Evolutionary conservation across 2,329 filamentous ascomycete genomes (phyloP), one percentile per base, ranked within the genome.

Genomic region (Tricladium varicosporioides): DNA sequence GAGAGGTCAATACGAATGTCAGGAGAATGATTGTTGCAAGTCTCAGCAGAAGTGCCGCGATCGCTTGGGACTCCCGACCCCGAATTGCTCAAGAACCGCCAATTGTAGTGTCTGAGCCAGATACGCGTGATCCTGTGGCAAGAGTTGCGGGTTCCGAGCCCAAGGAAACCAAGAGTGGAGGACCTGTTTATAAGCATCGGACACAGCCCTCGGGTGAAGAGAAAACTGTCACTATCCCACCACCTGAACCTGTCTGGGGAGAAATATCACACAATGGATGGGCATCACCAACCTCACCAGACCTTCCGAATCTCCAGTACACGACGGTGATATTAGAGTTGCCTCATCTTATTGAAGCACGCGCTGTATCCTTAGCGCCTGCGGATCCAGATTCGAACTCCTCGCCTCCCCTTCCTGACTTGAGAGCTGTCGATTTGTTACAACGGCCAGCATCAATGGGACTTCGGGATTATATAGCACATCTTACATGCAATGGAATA

Each of bases 301-400:
- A 94, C 68, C 75, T 94, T 15, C 86, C 91, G 4, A 85, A 91
- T 67, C 75, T 97, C n/a, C 86, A 95, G 62, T 97, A 96, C 72
- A 81, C 80, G 65, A 85, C 85, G 1, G 91, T 99, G 19, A 79
- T 97, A 15, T 80, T 82, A 40, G 93, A 97, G 72, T 79, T 99
- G 19, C 91, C 92, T 1, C 88, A 95, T 69, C 80, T 97, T 27
- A 89, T 97, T 61, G 93, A 97, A 75, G 93, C 91, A 9, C 93
- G 93, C 71, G 93, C 92, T 1, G 84, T 97, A n/a, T 92, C 90
- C 0, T 81, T 96, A 40, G 91, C 91, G 87, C 31, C 76, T 78
- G 0, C 78, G 81, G 78, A 75, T 61, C 75, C 71, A 36, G 72
- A 67, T 33, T 76, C 75, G 15, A 66, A 67, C 36, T 66, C 68